phyloP scores from a whole-genome alignment of 306 rosid species.

The Inga laurina region DNA sequence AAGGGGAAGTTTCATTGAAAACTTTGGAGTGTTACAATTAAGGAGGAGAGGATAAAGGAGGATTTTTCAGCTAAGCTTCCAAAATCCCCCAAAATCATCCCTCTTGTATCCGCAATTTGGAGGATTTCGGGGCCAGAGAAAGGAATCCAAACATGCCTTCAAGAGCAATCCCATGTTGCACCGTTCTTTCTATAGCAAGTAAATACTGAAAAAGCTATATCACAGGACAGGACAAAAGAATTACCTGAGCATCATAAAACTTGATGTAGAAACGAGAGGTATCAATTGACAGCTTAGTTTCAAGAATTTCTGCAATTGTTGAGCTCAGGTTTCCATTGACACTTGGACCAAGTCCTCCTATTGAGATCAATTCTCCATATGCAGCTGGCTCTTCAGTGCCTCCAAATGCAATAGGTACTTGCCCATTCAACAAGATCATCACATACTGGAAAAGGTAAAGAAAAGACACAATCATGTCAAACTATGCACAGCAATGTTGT shows the following conservation, averaged over 20 bases:
- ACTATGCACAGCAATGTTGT: neutral
- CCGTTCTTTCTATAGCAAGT: neutral
- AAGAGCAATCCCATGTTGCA: neutral
- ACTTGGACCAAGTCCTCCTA: slow-evolving; percentile 83
- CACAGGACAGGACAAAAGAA: slow-evolving; percentile 8
- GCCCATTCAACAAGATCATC: slow-evolving; percentile 87
- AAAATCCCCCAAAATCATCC: neutral
- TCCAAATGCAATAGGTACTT: slow-evolving; percentile 80
- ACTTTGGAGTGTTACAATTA: neutral
- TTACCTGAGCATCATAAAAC: slow-evolving; percentile 80
- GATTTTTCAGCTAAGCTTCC: neutral
- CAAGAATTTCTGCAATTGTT: slow-evolving; percentile 86
- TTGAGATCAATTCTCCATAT: slow-evolving; percentile 84
- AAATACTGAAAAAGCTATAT: neutral
- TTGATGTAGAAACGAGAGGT: slow-evolving; percentile 88
- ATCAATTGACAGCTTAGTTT: slow-evolving; percentile 79
- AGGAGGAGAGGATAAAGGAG: neutral
- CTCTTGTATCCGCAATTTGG: neutral
- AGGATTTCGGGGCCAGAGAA: neutral
- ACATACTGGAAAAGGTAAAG: slow-evolving; percentile 66
- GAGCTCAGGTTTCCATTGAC: slow-evolving; percentile 87
- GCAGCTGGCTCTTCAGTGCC: slow-evolving; percentile 96
- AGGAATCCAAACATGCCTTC: neutral
- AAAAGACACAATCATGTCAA: slow-evolving; percentile 16
- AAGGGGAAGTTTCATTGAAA: neutral